A percentile compares a stretch with the other conserved stretches of the same genome.
Evolutionary conservation across 257 asterid genomes (phyloP).

Genomic region (Eustoma russellianum): DNA sequence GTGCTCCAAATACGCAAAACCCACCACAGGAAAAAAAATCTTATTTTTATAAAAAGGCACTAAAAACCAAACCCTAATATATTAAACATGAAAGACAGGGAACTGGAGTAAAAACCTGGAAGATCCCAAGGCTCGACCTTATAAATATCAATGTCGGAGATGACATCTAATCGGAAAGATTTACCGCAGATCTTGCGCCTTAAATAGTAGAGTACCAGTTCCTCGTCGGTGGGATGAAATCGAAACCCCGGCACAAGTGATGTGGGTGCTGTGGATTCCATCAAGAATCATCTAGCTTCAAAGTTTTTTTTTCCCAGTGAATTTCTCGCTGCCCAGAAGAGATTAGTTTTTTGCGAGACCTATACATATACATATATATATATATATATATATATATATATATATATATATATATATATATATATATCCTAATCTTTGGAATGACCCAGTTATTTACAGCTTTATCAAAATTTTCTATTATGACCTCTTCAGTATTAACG

Average conservation of each 20-base stretch:
- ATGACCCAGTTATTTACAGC: too few species aligned
- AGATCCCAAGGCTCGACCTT: constrained; percentile 98
- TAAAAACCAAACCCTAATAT: neutral
- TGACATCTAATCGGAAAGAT: constrained; percentile 58
- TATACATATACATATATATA: too few species aligned
- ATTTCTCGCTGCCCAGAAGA: too few species aligned
- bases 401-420: too few species aligned
- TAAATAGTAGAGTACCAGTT: constrained; percentile 72
- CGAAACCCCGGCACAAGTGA: constrained; percentile 83
- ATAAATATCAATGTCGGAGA: constrained; percentile 83
- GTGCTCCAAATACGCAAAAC: too few species aligned
- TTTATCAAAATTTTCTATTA: too few species aligned
- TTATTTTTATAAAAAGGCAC: neutral
- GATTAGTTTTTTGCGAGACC: too few species aligned
- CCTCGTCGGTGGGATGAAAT: constrained; percentile 98
- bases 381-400: too few species aligned
- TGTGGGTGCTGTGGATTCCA: constrained; percentile 20
- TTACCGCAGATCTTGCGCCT: constrained; percentile 63
- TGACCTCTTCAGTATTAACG: too few species aligned
- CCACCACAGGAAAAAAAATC: neutral
- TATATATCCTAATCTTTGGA: too few species aligned
- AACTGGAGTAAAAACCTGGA: constrained; percentile 38
- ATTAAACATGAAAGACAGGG: neutral
- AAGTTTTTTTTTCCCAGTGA: neutral
- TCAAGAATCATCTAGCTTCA: neutral